These are phyloP conservation scores for Trichoderma guizhouense DNA, from an alignment of 2,329 filamentous ascomycete species.

Conservation along the genomic window DNA sequence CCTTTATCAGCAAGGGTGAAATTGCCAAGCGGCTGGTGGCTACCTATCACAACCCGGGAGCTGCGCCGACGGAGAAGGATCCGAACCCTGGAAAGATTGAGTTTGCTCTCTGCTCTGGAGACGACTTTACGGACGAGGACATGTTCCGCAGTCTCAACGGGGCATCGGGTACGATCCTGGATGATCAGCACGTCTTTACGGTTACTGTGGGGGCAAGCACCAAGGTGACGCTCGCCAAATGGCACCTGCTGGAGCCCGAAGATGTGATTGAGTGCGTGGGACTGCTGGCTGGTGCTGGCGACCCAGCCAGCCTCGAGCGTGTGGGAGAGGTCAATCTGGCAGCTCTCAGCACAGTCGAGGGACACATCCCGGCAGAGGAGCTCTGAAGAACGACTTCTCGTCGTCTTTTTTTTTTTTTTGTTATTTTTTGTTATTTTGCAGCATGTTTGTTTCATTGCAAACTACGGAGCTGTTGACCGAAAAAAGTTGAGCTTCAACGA, in stretches of 20 bases:
- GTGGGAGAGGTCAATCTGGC: slow-evolving; percentile 55
- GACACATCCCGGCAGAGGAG: slow-evolving; percentile 42
- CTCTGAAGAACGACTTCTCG: neutral
- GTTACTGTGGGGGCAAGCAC: slow-evolving; percentile 89
- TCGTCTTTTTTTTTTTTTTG: neutral
- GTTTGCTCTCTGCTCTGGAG: slow-evolving; percentile 86
- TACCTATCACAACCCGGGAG: slow-evolving; percentile 59
- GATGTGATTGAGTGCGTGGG: slow-evolving; percentile 75
- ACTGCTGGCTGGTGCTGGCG: slow-evolving; percentile 50
- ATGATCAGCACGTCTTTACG: slow-evolving; percentile 71
- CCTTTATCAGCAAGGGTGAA: slow-evolving; percentile 96
- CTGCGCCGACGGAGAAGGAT: slow-evolving; percentile 44
- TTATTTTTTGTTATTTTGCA: neutral
- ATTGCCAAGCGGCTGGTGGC: slow-evolving; percentile 81
- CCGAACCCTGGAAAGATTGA: slow-evolving; percentile 57
- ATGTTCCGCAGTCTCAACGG: slow-evolving; percentile 79
- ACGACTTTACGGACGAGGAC: slow-evolving; percentile 98
- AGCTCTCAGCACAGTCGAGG: slow-evolving; percentile 52
- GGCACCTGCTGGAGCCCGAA: slow-evolving; percentile 82
- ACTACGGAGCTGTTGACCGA: neutral
- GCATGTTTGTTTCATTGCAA: neutral
- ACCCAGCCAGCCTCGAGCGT: slow-evolving; percentile 36
- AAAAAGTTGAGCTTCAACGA: neutral
- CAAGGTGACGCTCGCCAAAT: slow-evolving; percentile 86
- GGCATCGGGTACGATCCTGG: slow-evolving; percentile 51